These are phyloP conservation scores for Mortierella sp. DNA, from an alignment of 371 early-diverging fungal species.

Conservation along the genomic window DNA sequence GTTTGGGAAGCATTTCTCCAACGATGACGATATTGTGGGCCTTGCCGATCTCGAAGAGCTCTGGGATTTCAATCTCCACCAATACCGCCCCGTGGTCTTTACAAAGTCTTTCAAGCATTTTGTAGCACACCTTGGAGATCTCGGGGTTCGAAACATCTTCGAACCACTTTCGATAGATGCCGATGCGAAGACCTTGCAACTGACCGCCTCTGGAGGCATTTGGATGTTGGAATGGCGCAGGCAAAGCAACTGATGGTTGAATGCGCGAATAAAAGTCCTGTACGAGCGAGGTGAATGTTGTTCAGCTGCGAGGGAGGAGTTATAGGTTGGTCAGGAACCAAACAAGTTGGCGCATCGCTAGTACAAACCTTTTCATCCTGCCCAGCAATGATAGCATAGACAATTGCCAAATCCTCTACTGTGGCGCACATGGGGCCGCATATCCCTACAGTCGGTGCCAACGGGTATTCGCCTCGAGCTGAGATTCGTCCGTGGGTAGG, in stretches of 20 bases:
- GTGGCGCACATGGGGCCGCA: constrained; percentile 75
- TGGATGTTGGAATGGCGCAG: constrained; percentile 13
- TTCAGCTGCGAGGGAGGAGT: no score
- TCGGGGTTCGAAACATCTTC: constrained; percentile 62
- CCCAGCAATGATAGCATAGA: constrained; percentile 71
- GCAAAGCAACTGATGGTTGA: constrained; percentile 56
- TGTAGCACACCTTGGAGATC: constrained; percentile 55
- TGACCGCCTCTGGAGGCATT: no score
- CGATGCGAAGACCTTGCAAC: constrained; percentile 64
- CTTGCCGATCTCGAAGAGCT: constrained; percentile 61
- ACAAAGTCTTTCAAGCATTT: constrained; percentile 56
- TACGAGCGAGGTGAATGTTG: background rate
- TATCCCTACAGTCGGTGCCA: constrained; percentile 66
- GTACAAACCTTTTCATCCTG: constrained; percentile 58
- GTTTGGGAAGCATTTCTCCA: constrained; percentile 66
- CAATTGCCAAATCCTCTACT: constrained; percentile 70
- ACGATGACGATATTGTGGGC: constrained; percentile 75
- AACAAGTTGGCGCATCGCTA: no score
- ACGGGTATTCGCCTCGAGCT: constrained; percentile 58
- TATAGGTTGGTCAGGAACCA: no score
- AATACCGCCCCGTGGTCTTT: constrained; percentile 66
- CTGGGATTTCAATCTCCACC: constrained; percentile 72
- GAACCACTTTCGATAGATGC: constrained; percentile 63
- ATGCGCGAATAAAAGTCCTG: constrained; percentile 42
- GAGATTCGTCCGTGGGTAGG: constrained; percentile 75